A percentile compares a stretch with the other conserved stretches of the same genome.
Evolutionary conservation across 2,329 filamentous ascomycete genomes (phyloP).

Genomic region (Aspergillus sp.): DNA sequence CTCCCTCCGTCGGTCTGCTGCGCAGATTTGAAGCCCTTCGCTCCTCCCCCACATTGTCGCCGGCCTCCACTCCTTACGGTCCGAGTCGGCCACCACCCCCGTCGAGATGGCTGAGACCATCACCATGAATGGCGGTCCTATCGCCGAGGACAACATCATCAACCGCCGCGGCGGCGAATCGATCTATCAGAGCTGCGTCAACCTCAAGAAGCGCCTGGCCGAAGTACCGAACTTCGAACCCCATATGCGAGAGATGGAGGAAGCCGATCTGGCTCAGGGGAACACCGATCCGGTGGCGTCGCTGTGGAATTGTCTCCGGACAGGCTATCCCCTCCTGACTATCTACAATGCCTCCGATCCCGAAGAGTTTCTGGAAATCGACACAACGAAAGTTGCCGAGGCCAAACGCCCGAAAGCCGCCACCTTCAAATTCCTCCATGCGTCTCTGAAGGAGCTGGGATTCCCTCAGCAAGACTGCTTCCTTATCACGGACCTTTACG

Average conservation of each 20-base stretch:
- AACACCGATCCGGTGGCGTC: slow-evolving; percentile 81
- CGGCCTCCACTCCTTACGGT: slow-evolving; percentile 13
- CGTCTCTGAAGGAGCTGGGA: slow-evolving; percentile 78
- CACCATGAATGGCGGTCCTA: slow-evolving; percentile 37
- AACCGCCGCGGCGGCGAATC: slow-evolving; percentile 95
- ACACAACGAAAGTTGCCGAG: slow-evolving; percentile 64
- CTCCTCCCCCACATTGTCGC: slow-evolving; percentile 11
- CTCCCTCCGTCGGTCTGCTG: slow-evolving; percentile 30
- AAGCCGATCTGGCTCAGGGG: slow-evolving; percentile 63
- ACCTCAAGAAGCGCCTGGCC: slow-evolving; percentile 75
- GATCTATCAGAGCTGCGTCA: slow-evolving; percentile 92
- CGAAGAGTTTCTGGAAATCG: slow-evolving; percentile 65
- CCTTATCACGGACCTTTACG: slow-evolving; percentile 86
- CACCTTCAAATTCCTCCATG: slow-evolving; percentile 89
- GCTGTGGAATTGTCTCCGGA: slow-evolving; percentile 82
- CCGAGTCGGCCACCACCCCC: slow-evolving; percentile 23
- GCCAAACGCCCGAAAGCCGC: slow-evolving; percentile 81
- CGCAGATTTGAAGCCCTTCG: slow-evolving; percentile 34
- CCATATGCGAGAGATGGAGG: slow-evolving; percentile 71
- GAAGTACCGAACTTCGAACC: slow-evolving; percentile 81
- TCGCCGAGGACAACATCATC: slow-evolving; percentile 90
- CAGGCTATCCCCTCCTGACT: slow-evolving; percentile 78
- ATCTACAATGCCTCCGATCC: slow-evolving; percentile 87
- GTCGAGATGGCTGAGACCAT: slow-evolving; percentile 40
- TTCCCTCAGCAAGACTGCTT: slow-evolving; percentile 83